A percentile compares a stretch with the other conserved stretches of the same genome.
Evolutionary conservation across 176 grass and related monocot species (phyloP).

Genomic region (Oryza glumipatula): DNA sequence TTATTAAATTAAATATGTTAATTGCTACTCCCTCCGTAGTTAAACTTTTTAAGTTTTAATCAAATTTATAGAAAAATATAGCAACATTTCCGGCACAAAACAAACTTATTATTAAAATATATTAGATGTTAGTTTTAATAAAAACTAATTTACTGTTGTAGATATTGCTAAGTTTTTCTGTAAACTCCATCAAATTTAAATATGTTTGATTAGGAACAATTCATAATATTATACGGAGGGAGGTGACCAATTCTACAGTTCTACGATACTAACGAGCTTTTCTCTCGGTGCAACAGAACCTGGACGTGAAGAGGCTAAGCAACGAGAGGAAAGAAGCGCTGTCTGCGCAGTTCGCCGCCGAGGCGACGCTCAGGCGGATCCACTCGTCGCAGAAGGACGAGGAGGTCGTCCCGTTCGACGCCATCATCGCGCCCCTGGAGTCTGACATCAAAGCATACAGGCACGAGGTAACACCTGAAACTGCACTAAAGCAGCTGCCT

Average conservation of each 20-base stretch:
- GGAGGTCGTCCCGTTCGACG: constrained; percentile 73
- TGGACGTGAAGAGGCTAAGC: constrained; percentile 71
- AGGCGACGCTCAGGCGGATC: constrained; percentile 76
- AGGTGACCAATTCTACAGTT: not conserved
- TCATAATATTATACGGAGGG: too few species aligned
- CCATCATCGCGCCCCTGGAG: constrained; percentile 78
- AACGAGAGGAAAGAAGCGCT: constrained; percentile 79
- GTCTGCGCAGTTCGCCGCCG: constrained; percentile 80
- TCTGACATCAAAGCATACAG: constrained; percentile 83
- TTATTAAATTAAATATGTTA: not conserved
- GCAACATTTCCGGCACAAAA: too few species aligned
- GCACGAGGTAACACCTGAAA: constrained; percentile 56
- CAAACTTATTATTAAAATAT: too few species aligned
- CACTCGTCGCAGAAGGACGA: constrained; percentile 77
- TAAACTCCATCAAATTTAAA: too few species aligned
- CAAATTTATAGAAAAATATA: too few species aligned
- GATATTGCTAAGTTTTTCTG: too few species aligned
- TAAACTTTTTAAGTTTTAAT: too few species aligned
- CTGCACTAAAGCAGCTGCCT: not conserved
- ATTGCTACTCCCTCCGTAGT: too few species aligned
- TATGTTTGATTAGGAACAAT: too few species aligned
- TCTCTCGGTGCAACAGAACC: constrained; percentile 60
- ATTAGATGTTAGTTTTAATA: too few species aligned
- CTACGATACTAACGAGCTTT: not conserved
- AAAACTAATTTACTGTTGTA: too few species aligned